phyloP scores from a whole-genome alignment of 2,329 filamentous ascomycete species.

The Scleromitrula shiraiana region DNA sequence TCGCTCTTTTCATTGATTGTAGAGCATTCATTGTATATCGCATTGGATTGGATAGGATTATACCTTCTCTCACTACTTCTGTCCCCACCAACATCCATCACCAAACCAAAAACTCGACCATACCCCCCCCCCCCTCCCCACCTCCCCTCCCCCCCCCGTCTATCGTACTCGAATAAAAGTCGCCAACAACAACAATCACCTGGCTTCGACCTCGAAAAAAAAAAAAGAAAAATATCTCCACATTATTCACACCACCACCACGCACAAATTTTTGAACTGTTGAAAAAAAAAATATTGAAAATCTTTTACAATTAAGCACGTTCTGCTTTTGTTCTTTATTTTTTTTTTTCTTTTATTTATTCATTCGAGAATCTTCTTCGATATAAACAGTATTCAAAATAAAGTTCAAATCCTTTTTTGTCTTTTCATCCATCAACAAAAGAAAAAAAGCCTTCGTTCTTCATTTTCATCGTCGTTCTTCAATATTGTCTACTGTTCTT shows the following conservation, averaged over 20 bases:
- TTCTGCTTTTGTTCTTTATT: neutral
- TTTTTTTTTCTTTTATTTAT: no score
- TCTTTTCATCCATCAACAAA: neutral
- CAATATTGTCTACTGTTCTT: no score
- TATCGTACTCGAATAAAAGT: no score
- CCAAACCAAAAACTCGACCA: neutral
- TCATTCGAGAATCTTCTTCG: no score
- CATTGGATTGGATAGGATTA: constrained; percentile 2
- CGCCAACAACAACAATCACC: neutral
- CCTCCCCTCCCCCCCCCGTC: neutral
- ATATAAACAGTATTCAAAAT: neutral
- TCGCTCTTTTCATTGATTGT: constrained; percentile 1
- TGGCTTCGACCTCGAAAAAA: no score
- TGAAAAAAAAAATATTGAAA: no score
- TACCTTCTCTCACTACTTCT: neutral
- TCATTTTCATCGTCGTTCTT: neutral
- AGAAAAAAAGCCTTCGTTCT: neutral
- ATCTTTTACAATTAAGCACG: neutral
- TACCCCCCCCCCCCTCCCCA: neutral
- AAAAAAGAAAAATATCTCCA: no score
- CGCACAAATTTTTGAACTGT: neutral
- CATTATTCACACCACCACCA: neutral
- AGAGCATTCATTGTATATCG: neutral
- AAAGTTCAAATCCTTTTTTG: neutral
- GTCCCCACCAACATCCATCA: neutral